Evolutionary conservation across 2,329 filamentous ascomycete species (phyloP), one percentile per base, ranked within the genome.

Genomic region (Colletotrichum agaves): DNA sequence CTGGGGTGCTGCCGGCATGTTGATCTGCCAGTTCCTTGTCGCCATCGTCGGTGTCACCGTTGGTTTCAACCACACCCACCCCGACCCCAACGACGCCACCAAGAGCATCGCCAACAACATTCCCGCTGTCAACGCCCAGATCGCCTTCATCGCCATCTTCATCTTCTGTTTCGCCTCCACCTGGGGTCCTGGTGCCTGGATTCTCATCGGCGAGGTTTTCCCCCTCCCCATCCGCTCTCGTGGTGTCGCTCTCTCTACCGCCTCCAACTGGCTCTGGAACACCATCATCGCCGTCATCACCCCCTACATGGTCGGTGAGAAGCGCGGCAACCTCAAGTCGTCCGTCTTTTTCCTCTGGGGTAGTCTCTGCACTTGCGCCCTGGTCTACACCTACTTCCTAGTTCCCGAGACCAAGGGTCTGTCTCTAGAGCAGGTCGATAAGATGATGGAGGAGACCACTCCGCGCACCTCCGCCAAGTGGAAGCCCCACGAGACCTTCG

Each of bases 201-300:
- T 91, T 61, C 87, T 97, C 73, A 94, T 96, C 75, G 93, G 93
- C 77, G 93, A 97, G 83, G 91, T 96, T 80, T 97, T 92, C 88
- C 93, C 93, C 65, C 88, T 97, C 61, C 93, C 92, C 69, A 95
- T 97, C 80, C 92, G 94, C 75, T 92, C 94, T 44, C 92, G 93
- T 72, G 94, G 94, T 82, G 93, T 97, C 68, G 93, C 87, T 74
- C 86, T 97, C 49, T 94, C 93, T 44, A 97, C 94, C 8, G 92
- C 93, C 69, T 93, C 90, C 77, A 97, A 97, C 87, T 97, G 93
- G 93, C 87, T 96, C 70, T 96, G 93, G 93, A 96, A 94, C 83
- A 93, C 90, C 79, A 86, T 87, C 75, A 87, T 87, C 60, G 78
- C 88, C 67, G 86, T 93, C 77, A 92, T 93, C 79, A 91, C 87